Percentiles rank a stretch among this genome's conserved stretches.
These are phyloP conservation scores for Phoma sp. DNA, from an alignment of 2,329 filamentous ascomycete genomes.

Conservation along the genomic window DNA sequence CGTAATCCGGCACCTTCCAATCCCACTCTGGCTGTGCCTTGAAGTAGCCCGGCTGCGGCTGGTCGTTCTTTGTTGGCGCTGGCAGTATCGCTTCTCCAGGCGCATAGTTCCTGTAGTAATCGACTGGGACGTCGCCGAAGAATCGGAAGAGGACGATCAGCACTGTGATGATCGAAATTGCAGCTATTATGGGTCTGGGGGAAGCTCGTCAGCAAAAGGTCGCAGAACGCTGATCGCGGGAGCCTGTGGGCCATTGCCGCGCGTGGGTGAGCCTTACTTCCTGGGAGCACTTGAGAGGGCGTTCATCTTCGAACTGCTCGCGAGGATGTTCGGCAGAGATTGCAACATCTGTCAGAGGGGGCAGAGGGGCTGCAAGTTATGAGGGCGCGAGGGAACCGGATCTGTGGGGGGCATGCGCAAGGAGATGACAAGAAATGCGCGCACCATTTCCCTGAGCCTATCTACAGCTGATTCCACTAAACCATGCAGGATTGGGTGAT, in stretches of 20 bases:
- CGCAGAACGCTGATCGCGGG: neutral
- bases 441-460: slow-evolving; percentile 14
- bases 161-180: slow-evolving; percentile 26
- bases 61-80: slow-evolving; percentile 29
- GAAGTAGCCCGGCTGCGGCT: slow-evolving; percentile 41
- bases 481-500: slow-evolving; percentile 9
- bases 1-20: slow-evolving; percentile 36
- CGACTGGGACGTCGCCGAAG: slow-evolving; percentile 35
- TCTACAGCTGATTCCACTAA: slow-evolving; percentile 17
- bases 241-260: neutral
- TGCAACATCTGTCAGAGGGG: slow-evolving; percentile 5
- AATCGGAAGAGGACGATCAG: slow-evolving; percentile 35
- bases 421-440: slow-evolving; percentile 12
- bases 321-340: slow-evolving; percentile 8
- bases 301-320: slow-evolving; percentile 10
- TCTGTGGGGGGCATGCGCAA: slow-evolving; percentile 12
- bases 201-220: neutral
- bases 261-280: slow-evolving; percentile 3
- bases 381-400: neutral
- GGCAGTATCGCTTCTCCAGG: slow-evolving; percentile 26
- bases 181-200: slow-evolving; percentile 31
- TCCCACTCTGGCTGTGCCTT: slow-evolving; percentile 44
- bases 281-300: slow-evolving; percentile 9
- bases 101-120: slow-evolving; percentile 36
- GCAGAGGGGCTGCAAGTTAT: slow-evolving; percentile 8